Evolutionary conservation across 2,329 filamentous ascomycete species (phyloP).

Genomic region (Claviceps maximensis): DNA sequence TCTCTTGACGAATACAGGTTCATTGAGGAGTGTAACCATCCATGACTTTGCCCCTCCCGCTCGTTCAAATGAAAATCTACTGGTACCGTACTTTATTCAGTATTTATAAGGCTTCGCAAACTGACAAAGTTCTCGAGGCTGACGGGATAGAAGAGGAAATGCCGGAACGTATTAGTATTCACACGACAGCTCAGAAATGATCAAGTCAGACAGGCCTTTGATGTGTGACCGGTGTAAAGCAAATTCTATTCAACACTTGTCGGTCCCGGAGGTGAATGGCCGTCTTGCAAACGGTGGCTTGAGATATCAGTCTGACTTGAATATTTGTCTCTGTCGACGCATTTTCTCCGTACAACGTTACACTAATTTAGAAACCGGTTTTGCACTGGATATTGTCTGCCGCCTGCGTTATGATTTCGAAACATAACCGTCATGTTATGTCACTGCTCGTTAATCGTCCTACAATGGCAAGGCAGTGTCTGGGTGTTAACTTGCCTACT

Average conservation of each 20-base stretch:
- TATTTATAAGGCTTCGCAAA: too few relatives aligned
- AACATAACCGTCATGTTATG: too few relatives aligned
- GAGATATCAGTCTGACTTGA: background rate
- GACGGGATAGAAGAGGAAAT: background rate
- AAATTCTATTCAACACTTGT: background rate
- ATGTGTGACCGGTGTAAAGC: background rate
- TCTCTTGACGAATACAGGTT: too few relatives aligned
- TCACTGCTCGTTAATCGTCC: background rate
- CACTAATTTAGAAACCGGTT: background rate
- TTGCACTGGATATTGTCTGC: background rate
- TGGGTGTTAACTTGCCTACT: too few relatives aligned
- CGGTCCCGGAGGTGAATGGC: background rate
- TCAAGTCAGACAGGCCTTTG: background rate
- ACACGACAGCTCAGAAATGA: background rate
- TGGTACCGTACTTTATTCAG: too few relatives aligned
- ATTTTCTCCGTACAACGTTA: background rate
- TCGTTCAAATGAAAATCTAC: too few relatives aligned
- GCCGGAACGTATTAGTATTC: background rate
- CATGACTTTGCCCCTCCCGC: too few relatives aligned
- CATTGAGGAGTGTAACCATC: too few relatives aligned
- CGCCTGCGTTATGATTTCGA: background rate
- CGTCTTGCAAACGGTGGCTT: background rate
- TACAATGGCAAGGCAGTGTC: background rate
- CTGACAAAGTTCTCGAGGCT: too few relatives aligned
- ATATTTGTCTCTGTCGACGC: background rate